Percentiles rank a stretch among this genome's conserved stretches.
These are phyloP conservation scores for Talaromyces albobiverticillius DNA, from an alignment of 2,329 filamentous ascomycete genomes.

Conservation along the genomic window DNA sequence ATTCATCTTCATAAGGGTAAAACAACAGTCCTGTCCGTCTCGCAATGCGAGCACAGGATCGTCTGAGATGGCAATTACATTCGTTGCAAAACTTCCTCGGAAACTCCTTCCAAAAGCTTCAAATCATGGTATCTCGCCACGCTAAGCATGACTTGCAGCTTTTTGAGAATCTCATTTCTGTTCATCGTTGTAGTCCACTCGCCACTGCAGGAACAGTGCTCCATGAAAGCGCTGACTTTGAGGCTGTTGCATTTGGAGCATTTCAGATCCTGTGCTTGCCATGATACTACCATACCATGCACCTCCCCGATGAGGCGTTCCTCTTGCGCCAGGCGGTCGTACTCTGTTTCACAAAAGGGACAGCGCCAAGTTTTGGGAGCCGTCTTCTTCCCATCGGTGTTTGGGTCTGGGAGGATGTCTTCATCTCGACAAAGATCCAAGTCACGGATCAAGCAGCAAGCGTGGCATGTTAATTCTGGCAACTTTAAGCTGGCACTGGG, in stretches of 20 bases:
- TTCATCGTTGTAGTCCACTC: slow-evolving; percentile 74
- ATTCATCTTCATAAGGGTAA: background rate
- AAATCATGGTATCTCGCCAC: slow-evolving; percentile 79
- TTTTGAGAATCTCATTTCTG: slow-evolving; percentile 62
- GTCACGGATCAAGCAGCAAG: slow-evolving; percentile 85
- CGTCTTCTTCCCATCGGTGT: slow-evolving; percentile 26
- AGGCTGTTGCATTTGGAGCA: slow-evolving; percentile 68
- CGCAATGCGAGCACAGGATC: background rate
- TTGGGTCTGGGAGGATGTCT: slow-evolving; percentile 63
- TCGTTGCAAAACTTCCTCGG: slow-evolving; percentile 59
- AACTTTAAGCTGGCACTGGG: slow-evolving; percentile 74
- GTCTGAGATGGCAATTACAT: slow-evolving; percentile 26
- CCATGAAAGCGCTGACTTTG: slow-evolving; percentile 88
- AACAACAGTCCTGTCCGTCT: background rate
- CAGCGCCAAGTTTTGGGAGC: slow-evolving; percentile 66
- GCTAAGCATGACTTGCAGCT: slow-evolving; percentile 66
- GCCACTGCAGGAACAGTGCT: slow-evolving; percentile 91
- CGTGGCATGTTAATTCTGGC: slow-evolving; percentile 76
- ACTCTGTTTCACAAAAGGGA: slow-evolving; percentile 69
- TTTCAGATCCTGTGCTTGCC: slow-evolving; percentile 86
- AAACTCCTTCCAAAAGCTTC: slow-evolving; percentile 74
- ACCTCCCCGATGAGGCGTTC: slow-evolving; percentile 76
- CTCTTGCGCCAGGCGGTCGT: slow-evolving; percentile 77
- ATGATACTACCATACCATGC: slow-evolving; percentile 71
- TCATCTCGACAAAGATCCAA: slow-evolving; percentile 91